Percentiles rank a stretch among this genome's conserved stretches.
Conservation (phyloP, 2,329 filamentous ascomycete species). For the Talaromyces sp. region DNA sequence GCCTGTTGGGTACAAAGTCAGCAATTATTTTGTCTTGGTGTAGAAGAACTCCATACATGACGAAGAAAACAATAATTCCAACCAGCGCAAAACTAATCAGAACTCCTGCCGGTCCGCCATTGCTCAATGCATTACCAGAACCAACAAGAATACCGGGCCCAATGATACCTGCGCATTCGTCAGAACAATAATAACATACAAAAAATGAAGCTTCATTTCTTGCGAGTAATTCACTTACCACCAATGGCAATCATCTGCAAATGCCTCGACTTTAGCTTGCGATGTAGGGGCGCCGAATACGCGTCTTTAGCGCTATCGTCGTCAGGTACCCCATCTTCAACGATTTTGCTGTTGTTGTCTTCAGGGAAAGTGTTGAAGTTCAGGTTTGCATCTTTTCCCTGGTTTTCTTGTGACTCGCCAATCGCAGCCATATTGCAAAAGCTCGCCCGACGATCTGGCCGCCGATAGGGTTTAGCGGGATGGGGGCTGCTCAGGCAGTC, state of each 20-base stretch:
- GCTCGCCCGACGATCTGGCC: background rate
- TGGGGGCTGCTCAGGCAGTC: background rate
- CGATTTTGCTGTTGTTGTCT: background rate
- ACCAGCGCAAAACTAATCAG: slow-evolving; percentile 70
- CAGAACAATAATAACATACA: background rate
- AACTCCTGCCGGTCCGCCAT: slow-evolving; percentile 65
- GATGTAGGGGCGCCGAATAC: slow-evolving; percentile 26
- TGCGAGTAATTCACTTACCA: slow-evolving; percentile 38
- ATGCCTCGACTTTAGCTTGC: slow-evolving; percentile 53
- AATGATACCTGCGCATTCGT: slow-evolving; percentile 41
- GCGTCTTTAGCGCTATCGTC: slow-evolving; percentile 14
- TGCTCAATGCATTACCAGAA: slow-evolving; percentile 62
- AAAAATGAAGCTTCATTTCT: background rate
- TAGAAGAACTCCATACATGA: slow-evolving; percentile 25
- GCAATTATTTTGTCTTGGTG: background rate
- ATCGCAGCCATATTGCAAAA: background rate
- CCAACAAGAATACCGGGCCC: slow-evolving; percentile 70
- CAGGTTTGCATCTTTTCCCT: background rate
- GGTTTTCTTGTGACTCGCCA: background rate
- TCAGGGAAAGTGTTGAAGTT: background rate
- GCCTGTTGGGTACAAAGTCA: slow-evolving; percentile 44
- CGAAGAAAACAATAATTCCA: slow-evolving; percentile 59
- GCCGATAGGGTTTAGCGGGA: background rate
- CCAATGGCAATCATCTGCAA: slow-evolving; percentile 60
- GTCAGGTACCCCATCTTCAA: slow-evolving; percentile 1